These are phyloP conservation scores for Echinochloa phyllopogon DNA, from an alignment of 176 grass and related monocot genomes.

Conservation along the genomic window DNA sequence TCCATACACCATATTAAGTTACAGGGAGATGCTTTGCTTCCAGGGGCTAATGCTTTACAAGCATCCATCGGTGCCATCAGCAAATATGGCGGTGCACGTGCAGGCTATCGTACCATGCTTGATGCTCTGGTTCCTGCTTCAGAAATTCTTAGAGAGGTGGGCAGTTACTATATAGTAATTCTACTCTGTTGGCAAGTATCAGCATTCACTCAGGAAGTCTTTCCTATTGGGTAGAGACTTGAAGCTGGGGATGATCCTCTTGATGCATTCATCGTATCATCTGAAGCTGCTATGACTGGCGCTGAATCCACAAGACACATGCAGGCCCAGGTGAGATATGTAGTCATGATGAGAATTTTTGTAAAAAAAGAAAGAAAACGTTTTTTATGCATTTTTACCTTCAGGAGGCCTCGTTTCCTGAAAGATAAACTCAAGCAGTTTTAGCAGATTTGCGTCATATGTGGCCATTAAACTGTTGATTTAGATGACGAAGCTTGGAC, in stretches of 20 bases:
- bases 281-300: constrained; percentile 82
- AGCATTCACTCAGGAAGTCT: background rate
- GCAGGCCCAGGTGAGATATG: constrained; percentile 57
- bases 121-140: constrained; percentile 98
- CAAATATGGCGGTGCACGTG: constrained; percentile 90
- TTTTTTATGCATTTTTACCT: background rate
- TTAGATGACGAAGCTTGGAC: background rate
- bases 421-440: background rate
- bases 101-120: constrained; percentile 93
- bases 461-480: constrained; percentile 5
- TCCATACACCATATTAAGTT: background rate
- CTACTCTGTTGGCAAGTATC: constrained; percentile 9
- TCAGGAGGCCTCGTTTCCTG: background rate
- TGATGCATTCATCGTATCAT: constrained; percentile 70
- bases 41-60: constrained; percentile 85
- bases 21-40: constrained; percentile 28
- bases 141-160: constrained; percentile 69
- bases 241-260: constrained; percentile 80
- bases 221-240: constrained; percentile 58
- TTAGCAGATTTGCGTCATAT: background rate
- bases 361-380: background rate
- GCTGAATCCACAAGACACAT: constrained; percentile 90
- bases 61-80: constrained; percentile 79
- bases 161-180: background rate
- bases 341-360: background rate